A percentile compares a stretch with the other conserved stretches of the same genome.
Conservation (phyloP, 129 eudicot species). For the Pseudognaphalium luteoalbum region DNA sequence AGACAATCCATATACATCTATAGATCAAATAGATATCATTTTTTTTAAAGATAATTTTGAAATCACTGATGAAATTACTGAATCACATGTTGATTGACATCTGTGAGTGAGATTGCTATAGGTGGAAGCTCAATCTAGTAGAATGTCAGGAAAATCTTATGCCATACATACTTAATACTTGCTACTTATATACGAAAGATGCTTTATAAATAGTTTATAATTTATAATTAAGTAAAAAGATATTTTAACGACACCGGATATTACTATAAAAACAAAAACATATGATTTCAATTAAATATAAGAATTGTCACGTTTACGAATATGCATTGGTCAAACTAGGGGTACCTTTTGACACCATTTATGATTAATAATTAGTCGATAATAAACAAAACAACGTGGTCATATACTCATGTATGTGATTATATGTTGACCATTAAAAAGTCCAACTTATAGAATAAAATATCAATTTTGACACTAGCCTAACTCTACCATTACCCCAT, state of each 20-base stretch:
- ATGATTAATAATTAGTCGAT: constrained; percentile 1
- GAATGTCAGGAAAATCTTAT: too few species aligned
- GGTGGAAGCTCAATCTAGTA: too few species aligned
- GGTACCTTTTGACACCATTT: not conserved
- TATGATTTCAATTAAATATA: not conserved
- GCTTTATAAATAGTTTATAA: too few species aligned
- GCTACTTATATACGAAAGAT: too few species aligned
- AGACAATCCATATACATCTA: too few species aligned
- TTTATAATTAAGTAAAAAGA: too few species aligned
- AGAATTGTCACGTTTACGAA: constrained; percentile 1
- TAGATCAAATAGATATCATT: too few species aligned
- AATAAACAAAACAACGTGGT: constrained; percentile 24
- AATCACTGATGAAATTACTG: too few species aligned
- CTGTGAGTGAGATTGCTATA: too few species aligned
- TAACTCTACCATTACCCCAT: constrained; percentile 20
- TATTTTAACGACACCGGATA: not conserved
- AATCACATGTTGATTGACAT: too few species aligned
- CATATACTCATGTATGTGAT: constrained; percentile 9
- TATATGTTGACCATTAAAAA: constrained; percentile 20
- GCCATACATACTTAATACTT: too few species aligned
- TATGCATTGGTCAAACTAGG: constrained; percentile 5
- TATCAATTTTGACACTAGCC: constrained; percentile 18
- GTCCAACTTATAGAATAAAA: constrained; percentile 17
- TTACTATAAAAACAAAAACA: not conserved
- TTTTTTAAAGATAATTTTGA: too few species aligned